Conservation (phyloP, 805 yeast genomes). For the Metschnikowia rubicola region DNA sequence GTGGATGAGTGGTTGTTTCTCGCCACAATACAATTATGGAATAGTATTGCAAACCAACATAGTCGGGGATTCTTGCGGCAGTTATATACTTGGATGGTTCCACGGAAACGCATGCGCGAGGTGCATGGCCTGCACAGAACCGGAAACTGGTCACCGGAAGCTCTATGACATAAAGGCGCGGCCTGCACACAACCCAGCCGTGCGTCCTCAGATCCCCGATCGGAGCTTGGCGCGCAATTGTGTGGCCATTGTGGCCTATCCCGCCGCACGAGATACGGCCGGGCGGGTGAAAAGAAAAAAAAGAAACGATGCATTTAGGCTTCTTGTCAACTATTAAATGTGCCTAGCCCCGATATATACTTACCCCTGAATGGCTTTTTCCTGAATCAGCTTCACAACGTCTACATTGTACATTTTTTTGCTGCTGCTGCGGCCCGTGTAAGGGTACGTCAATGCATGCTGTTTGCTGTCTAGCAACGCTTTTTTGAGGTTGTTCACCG, state of each 20-base stretch:
- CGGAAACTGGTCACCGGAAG: slow-evolving; percentile 5
- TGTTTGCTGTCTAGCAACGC: slow-evolving; percentile 57
- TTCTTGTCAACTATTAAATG: too few relatives aligned
- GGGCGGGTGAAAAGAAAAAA: too few relatives aligned
- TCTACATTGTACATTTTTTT: slow-evolving; percentile 8
- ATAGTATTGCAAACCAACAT: too few relatives aligned
- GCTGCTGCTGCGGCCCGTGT: not conserved
- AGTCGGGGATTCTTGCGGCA: not conserved
- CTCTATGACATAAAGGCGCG: not conserved
- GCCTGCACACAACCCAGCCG: not conserved
- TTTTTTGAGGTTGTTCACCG: slow-evolving; percentile 38
- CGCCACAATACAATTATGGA: too few relatives aligned
- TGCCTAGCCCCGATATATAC: too few relatives aligned
- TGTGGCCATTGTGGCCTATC: too few relatives aligned
- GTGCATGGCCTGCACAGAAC: slow-evolving; percentile 3
- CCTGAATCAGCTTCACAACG: slow-evolving; percentile 3
- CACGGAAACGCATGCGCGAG: not conserved
- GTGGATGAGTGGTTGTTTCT: too few relatives aligned
- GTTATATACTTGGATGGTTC: not conserved
- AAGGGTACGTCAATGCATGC: slow-evolving; percentile 51
- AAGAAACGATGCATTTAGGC: too few relatives aligned
- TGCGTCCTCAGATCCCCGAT: not conserved
- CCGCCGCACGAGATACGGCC: too few relatives aligned
- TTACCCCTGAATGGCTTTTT: not conserved
- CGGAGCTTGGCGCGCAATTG: not conserved